Evolutionary conservation across 805 yeast species (phyloP), one percentile per base, ranked within the genome.

Genomic region (Wickerhamiella domercqiae): DNA sequence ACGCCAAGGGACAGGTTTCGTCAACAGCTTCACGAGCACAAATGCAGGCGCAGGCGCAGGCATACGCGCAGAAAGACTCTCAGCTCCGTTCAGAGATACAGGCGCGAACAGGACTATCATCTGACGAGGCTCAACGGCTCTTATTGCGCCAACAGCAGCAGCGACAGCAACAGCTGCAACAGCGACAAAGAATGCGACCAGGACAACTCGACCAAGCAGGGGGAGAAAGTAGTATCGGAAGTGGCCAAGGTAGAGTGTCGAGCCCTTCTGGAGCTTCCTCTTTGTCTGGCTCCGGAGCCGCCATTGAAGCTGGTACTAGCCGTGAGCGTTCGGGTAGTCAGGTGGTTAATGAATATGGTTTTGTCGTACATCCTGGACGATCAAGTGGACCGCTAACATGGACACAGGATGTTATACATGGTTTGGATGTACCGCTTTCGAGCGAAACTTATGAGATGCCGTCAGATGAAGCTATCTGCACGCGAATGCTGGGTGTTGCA

Each of bases 381-480:
- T 38, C 38, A 17, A 43, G 48, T 29, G 51, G 52, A 13, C 53
- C 54, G 15, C 33, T 48, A 36, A 78, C 78, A 47, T 84, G 95
- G 87, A 82, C 93, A 17, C 94, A 86, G 55, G 97, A 90, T 52
- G 81, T 90, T 14, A 68, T 78, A 38, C 84, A 78, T 50, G 93
- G 90, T 3, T 70, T 82, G 39, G 83, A 80, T 47, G 71, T 90
- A 1, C 87, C 90, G 3, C 63, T 86, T 25, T 70, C 87, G 2
- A 63, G 80, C 1, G 94, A 87, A 47, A 64, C 71, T 26, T 81
- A 66, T 53, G 86, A 86, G 44, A 56, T 90, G 4, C 96, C 96
- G 0, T 97, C 87, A 46, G 64, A 67, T 29, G 84, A 75, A 33
- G 68, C 67, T 28, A 57, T 90, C 32, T 70, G 72, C 37, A 61